Conservation (phyloP, 2,329 filamentous ascomycete species). For the Proliferodiscus dingleyae region DNA sequence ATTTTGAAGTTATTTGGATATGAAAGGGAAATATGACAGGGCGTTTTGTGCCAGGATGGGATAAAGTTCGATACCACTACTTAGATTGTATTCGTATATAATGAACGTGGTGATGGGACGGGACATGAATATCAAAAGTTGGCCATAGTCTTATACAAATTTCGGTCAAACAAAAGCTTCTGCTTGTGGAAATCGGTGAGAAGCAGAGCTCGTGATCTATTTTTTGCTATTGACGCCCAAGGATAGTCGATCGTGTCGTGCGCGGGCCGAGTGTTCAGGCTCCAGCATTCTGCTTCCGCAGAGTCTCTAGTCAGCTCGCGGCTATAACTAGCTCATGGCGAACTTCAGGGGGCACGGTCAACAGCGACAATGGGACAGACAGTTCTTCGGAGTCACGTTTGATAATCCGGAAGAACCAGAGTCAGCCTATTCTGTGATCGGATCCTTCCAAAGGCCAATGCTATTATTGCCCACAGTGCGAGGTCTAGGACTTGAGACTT, state of each 20-base stretch:
- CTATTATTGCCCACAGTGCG: too few species aligned
- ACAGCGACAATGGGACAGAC: too few species aligned
- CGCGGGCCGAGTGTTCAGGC: conserved; percentile 1
- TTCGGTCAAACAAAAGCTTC: not conserved
- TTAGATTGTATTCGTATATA: not conserved
- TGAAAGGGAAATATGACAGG: not conserved
- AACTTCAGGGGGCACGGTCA: too few species aligned
- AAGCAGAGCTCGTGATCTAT: not conserved
- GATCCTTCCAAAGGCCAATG: too few species aligned
- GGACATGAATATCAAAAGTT: not conserved
- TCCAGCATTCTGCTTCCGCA: conserved; percentile 7
- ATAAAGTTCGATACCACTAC: not conserved
- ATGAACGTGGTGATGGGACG: not conserved
- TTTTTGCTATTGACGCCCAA: not conserved
- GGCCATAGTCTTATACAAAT: too few species aligned
- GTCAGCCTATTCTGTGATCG: too few species aligned
- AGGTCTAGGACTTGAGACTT: too few species aligned
- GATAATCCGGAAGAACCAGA: too few species aligned
- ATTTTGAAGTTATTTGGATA: not conserved
- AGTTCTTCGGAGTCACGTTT: too few species aligned
- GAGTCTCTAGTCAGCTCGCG: too few species aligned
- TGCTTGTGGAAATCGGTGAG: not conserved
- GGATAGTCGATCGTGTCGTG: not conserved
- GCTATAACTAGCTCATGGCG: too few species aligned
- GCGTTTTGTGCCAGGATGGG: not conserved